Evolutionary conservation across 2,329 filamentous ascomycete genomes (phyloP), one percentile per base, ranked within the genome.

Genomic region (Arthrobotrys conoides): DNA sequence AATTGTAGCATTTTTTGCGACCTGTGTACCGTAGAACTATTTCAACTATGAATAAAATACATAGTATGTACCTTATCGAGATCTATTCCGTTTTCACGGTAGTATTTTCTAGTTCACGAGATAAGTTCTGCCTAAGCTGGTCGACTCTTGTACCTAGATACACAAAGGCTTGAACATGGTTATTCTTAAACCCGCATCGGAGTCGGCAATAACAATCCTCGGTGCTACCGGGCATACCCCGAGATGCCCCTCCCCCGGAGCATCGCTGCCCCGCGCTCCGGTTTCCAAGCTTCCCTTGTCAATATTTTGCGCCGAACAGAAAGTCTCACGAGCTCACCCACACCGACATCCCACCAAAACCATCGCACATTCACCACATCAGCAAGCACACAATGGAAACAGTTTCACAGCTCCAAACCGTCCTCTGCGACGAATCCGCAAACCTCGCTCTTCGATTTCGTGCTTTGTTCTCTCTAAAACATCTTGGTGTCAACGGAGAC

Each of bases 391-490:
- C 44, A 46, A 71, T 79, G 70, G 80, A 81, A 22, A 76, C 81
- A 8, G 76, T 93, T 81, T 83, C 86, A 71, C 86, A 88, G 75
- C 88, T 96, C 66, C 91, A 93, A 83, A 88, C 91, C 83, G 92
- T 91, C 76, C 90, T 99, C 77, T 91, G 89, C 82, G 91, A 92
- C 61, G 96, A 98, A 86, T 91, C 92, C 80, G 90, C 94, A 20
- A 81, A 82, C 55, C 92, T 99, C 69, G 92, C 94, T 46, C 88
- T 93, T 80, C 93, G 96, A 80, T 99, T 98, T 86, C 93, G 96
- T 82, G 95, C 96, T 51, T 92, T 99, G 82, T 99, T 99, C 87
- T 97, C 95, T 18, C 90, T 99, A 78, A 99, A 99, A 87, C 93
- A 98, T 84, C 87, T 98, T 78, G 95, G 96, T 59, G 86, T 90